Evolutionary conservation across 176 grass and related monocot species (phyloP), one percentile per base, ranked within the genome.

Genomic region (Paspalum vaginatum): DNA sequence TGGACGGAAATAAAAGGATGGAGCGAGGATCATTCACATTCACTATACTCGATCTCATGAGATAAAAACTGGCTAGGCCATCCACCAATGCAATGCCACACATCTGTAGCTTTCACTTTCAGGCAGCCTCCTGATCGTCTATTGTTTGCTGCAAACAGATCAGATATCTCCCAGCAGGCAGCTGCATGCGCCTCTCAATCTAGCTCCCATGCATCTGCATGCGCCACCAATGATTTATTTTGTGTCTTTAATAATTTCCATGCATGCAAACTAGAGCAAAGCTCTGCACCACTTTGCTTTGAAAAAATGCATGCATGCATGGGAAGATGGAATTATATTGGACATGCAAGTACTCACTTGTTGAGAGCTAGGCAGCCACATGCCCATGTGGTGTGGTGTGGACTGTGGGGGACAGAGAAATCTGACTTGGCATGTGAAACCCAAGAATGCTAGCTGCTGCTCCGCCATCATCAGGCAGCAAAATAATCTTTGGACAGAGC

Each of bases 351-450:
- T 21, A 11, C 25, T n/a, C n/a, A n/a, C n/a, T n/a, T 56, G 80
- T 83, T 74, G 37, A 55, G 64, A 61, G 24, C 56, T 0, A 22
- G 21, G n/a, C 56, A 58, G 21, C 45, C 79, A 87, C 79, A 87
- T 82, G 32, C 32, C 32, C 32, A 32, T 32, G 32, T 32, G 32
- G 32, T 32, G 32, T 32, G 32, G 32, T 3, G 32, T 32, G 32
- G 32, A 32, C 32, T 2, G 78, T 87, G 85, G 72, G 72, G 47
- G 72, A 69, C 78, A 82, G 32, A 12, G 64, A 11, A 25, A 41
- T 75, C 63, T 37, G n/a, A 82, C 47, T 43, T 74, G 48, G 48
- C 85, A 62, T 46, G 63, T 52, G 70, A 75, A 74, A 65, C 22
- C 70, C 47, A 74, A 50, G 37, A 26, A 43, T 51, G 42, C 10